These are phyloP conservation scores for Raffaelea arxii DNA, from an alignment of 2,329 filamentous ascomycete species.

Conservation along the genomic window DNA sequence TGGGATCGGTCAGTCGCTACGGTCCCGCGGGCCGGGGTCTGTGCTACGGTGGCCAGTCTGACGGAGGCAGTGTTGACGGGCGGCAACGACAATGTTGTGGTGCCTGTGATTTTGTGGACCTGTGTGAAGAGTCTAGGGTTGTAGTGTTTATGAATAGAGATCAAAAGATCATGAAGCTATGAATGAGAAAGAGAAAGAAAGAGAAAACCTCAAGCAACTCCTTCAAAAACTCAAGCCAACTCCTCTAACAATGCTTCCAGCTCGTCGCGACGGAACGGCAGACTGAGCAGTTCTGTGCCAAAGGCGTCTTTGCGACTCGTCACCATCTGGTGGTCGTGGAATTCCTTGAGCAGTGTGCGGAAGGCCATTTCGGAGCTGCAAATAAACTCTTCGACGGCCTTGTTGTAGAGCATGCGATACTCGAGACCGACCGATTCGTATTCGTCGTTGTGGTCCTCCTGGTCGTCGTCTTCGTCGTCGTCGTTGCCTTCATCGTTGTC, in stretches of 20 bases:
- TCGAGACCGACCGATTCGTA: conserved; percentile 65
- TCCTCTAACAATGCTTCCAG: conserved; percentile 85
- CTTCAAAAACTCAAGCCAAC: conserved; percentile 34
- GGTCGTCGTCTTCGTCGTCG: conserved; percentile 37
- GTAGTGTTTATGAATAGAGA: too few relatives aligned
- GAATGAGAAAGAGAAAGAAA: neutral
- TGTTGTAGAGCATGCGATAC: conserved; percentile 86
- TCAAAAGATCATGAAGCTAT: too few relatives aligned
- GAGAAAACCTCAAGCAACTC: too few relatives aligned
- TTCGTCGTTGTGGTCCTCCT: conserved; percentile 28
- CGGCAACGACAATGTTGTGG: conserved; percentile 96
- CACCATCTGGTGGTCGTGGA: conserved; percentile 97
- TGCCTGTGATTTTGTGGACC: conserved; percentile 87
- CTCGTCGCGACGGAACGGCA: conserved; percentile 82
- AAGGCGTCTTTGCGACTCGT: conserved; percentile 76
- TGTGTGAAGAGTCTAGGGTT: conserved; percentile 70
- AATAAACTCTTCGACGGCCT: conserved; percentile 93
- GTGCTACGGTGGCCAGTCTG: conserved; percentile 72
- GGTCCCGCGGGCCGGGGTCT: conserved; percentile 60
- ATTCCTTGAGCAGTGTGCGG: conserved; percentile 86
- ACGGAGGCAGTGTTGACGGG: conserved; percentile 94
- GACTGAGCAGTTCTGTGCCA: conserved; percentile 74
- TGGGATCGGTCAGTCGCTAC: conserved; percentile 29
- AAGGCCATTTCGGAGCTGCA: conserved; percentile 96
- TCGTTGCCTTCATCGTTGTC: conserved; percentile 49